Evolutionary conservation across 306 rosid species (phyloP).

Genomic region (Castanea crenata): DNA sequence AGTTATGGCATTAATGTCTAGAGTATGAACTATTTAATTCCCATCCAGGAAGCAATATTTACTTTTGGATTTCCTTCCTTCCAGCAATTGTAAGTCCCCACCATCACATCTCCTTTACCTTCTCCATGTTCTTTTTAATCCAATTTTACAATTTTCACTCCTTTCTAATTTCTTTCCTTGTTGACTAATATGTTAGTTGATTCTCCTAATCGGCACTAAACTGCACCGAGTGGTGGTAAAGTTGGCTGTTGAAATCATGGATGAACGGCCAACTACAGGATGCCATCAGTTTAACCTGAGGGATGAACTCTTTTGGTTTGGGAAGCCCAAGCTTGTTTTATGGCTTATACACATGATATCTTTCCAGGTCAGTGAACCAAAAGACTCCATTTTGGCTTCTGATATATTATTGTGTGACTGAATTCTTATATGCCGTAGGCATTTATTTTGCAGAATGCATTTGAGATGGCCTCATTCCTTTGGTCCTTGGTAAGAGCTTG

Average conservation of each 20-base stretch:
- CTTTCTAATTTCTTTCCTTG: not conserved
- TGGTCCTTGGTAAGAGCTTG: slow-evolving; percentile 87
- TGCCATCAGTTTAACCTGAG: slow-evolving; percentile 53
- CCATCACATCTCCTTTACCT: not conserved
- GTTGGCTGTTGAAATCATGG: slow-evolving; percentile 78
- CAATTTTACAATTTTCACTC: slow-evolving; percentile 12
- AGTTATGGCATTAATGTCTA: slow-evolving; percentile 8
- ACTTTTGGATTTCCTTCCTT: slow-evolving; percentile 93
- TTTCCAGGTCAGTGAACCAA: slow-evolving; percentile 53
- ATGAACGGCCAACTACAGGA: slow-evolving; percentile 35
- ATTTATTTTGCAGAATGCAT: slow-evolving; percentile 71
- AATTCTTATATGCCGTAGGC: not conserved
- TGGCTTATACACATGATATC: slow-evolving; percentile 73
- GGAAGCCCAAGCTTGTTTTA: slow-evolving; percentile 75
- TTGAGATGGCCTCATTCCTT: slow-evolving; percentile 88
- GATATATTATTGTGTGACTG: not conserved
- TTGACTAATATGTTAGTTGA: slow-evolving; percentile 47
- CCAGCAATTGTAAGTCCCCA: slow-evolving; percentile 76
- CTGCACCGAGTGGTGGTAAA: slow-evolving; percentile 83
- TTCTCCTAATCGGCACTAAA: slow-evolving; percentile 80
- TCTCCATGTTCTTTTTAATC: not conserved
- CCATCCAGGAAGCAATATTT: slow-evolving; percentile 74
- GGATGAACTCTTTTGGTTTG: slow-evolving; percentile 94
- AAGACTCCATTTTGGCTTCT: slow-evolving; percentile 4
- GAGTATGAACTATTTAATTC: slow-evolving; percentile 22